phyloP scores from a whole-genome alignment of 805 yeast genomes.

The Scheffersomyces lignosus region DNA sequence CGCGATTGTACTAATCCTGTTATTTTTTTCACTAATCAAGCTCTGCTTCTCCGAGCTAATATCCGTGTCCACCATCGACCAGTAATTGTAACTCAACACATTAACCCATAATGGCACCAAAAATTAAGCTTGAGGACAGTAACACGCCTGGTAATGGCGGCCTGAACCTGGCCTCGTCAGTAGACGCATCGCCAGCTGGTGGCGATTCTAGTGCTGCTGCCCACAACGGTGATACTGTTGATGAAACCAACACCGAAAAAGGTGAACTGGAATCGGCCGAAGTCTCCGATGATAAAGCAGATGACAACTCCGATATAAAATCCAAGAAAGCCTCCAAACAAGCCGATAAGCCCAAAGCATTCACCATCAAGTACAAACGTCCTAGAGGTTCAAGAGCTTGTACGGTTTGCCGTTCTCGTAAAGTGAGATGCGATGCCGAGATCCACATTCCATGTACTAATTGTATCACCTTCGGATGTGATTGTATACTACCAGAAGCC shows the following conservation, averaged over 20 bases:
- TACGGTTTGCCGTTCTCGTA: slow-evolving; percentile 72
- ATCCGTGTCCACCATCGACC: slow-evolving; percentile 3
- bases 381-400: slow-evolving; percentile 74
- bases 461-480: slow-evolving; percentile 70
- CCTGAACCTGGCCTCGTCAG: too few relatives aligned
- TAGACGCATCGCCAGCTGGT: too few relatives aligned
- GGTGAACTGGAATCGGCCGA: too few relatives aligned
- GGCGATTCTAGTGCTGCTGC: too few relatives aligned
- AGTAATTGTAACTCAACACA: slow-evolving; percentile 1
- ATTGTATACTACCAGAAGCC: slow-evolving; percentile 65
- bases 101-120: slow-evolving; percentile 13
- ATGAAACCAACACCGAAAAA: too few relatives aligned
- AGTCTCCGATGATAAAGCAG: slow-evolving; percentile 4
- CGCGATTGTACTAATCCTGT: too few relatives aligned
- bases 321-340: slow-evolving; percentile 1
- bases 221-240: too few relatives aligned
- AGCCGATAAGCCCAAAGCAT: slow-evolving; percentile 39
- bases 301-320: not conserved
- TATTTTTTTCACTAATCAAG: too few relatives aligned
- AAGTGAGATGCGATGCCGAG: slow-evolving; percentile 78
- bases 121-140: slow-evolving; percentile 14
- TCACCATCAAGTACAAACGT: slow-evolving; percentile 48
- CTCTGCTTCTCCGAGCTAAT: too few relatives aligned
- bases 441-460: slow-evolving; percentile 56
- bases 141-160: not conserved